Conservation (phyloP, 2,329 filamentous ascomycete genomes). For the Stylonectria norvegica region DNA sequence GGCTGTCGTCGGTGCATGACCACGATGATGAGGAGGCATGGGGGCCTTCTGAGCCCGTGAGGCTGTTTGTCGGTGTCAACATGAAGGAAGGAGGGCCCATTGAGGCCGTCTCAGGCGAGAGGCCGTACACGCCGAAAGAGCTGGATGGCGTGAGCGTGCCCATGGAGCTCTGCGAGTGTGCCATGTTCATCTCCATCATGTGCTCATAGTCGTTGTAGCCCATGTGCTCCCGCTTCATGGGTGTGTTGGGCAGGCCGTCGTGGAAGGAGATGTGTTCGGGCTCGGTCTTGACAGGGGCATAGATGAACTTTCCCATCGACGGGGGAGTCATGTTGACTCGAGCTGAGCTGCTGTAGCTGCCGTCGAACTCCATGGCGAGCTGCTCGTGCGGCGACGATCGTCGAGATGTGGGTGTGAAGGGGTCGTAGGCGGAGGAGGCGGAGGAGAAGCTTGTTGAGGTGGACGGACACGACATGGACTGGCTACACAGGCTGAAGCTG, state of each 20-base stretch:
- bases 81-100: constrained; percentile 35
- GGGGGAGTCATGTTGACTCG: constrained; percentile 37
- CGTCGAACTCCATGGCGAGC: constrained; percentile 37
- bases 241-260: constrained; percentile 33
- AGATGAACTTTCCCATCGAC: constrained; percentile 35
- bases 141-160: constrained; percentile 38
- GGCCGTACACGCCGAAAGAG: constrained; percentile 34
- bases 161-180: constrained; percentile 32
- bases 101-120: constrained; percentile 33
- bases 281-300: constrained; percentile 33
- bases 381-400: constrained; percentile 42
- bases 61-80: constrained; percentile 40
- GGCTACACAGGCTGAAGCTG: constrained; percentile 37
- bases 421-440: constrained; percentile 39
- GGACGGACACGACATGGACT: constrained; percentile 35
- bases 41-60: constrained; percentile 38
- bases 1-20: constrained; percentile 40
- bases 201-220: constrained; percentile 38
- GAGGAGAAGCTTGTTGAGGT: constrained; percentile 39
- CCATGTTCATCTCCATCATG: constrained; percentile 37
- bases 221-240: constrained; percentile 33
- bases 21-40: constrained; percentile 37
- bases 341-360: constrained; percentile 28
- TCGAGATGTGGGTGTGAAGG: constrained; percentile 44
- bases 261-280: constrained; percentile 32